phyloP scores from a whole-genome alignment of 768 basidiomycete genomes.

The Tylopilus subfusipes region DNA sequence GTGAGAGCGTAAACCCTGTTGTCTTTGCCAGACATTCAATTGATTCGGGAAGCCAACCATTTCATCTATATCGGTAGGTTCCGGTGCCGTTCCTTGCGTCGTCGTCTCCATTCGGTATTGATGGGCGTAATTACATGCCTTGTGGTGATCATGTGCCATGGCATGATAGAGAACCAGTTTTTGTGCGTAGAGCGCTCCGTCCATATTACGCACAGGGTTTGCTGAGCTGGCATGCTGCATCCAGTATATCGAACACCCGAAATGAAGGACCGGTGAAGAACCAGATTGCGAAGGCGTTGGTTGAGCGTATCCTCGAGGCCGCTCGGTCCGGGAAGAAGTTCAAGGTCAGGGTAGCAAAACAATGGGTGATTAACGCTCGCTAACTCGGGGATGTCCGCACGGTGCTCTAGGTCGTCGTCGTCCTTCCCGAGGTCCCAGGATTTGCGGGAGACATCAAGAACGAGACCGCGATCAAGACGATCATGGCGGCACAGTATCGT shows the following conservation, averaged over 20 bases:
- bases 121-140: conserved; percentile 11
- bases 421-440: conserved; percentile 89
- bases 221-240: conserved; percentile 7
- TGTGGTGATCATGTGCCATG: conserved; percentile 7
- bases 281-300: conserved; percentile 77
- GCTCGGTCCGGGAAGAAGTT: conserved; percentile 69
- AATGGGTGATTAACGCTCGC: background rate
- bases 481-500: conserved; percentile 85
- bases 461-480: conserved; percentile 62
- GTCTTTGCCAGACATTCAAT: conserved; percentile 52
- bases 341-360: conserved; percentile 44
- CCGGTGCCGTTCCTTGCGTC: background rate
- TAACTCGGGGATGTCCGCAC: background rate
- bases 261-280: conserved; percentile 71
- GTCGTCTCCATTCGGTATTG: background rate
- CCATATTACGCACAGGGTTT: background rate
- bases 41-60: conserved; percentile 83
- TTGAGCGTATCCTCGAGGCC: conserved; percentile 82
- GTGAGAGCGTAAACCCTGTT: background rate
- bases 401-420: conserved; percentile 63
- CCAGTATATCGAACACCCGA: conserved; percentile 73
- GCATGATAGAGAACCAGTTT: conserved; percentile 68
- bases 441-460: conserved; percentile 82
- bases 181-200: conserved; percentile 51
- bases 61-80: conserved; percentile 87